These are phyloP conservation scores for Didymella glomerata DNA, from an alignment of 2,329 filamentous ascomycete species.

Conservation along the genomic window DNA sequence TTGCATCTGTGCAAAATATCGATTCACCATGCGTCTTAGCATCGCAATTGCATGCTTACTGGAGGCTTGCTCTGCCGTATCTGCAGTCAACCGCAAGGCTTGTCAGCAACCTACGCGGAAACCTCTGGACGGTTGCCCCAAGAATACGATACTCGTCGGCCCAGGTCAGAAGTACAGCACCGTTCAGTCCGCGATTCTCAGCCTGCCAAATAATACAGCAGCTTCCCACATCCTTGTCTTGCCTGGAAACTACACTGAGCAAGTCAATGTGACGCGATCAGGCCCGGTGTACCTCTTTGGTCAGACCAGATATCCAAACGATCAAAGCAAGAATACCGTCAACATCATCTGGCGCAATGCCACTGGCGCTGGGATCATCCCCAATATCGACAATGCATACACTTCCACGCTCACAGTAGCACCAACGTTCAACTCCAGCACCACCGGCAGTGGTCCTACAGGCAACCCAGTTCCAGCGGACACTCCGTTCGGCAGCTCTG, in stretches of 20 bases:
- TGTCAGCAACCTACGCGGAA: conserved; percentile 52
- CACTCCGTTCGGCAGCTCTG: conserved; percentile 69
- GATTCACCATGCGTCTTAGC: conserved; percentile 26
- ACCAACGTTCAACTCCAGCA: conserved; percentile 68
- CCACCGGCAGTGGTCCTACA: conserved; percentile 69
- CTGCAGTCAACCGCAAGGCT: conserved; percentile 30
- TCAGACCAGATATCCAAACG: conserved; percentile 60
- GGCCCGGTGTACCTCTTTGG: conserved; percentile 70
- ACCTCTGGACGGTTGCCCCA: conserved; percentile 53
- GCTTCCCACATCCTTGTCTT: conserved; percentile 66
- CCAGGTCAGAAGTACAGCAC: conserved; percentile 42
- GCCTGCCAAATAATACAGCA: conserved; percentile 56
- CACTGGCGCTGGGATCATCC: conserved; percentile 55
- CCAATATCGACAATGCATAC: conserved; percentile 67
- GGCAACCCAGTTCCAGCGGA: conserved; percentile 67
- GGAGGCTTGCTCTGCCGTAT: conserved; percentile 28
- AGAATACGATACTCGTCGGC: conserved; percentile 43
- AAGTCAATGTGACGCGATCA: conserved; percentile 70
- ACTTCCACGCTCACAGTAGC: conserved; percentile 70
- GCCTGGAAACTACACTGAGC: conserved; percentile 68
- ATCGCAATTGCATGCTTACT: conserved; percentile 21
- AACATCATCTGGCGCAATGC: conserved; percentile 67
- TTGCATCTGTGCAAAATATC: background rate
- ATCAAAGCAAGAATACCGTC: conserved; percentile 60
- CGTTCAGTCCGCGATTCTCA: conserved; percentile 59